A percentile compares a stretch with the other conserved stretches of the same genome.
phyloP scores from a whole-genome alignment of 345 rosid species.

The Psidium friedrichsthalianum region DNA sequence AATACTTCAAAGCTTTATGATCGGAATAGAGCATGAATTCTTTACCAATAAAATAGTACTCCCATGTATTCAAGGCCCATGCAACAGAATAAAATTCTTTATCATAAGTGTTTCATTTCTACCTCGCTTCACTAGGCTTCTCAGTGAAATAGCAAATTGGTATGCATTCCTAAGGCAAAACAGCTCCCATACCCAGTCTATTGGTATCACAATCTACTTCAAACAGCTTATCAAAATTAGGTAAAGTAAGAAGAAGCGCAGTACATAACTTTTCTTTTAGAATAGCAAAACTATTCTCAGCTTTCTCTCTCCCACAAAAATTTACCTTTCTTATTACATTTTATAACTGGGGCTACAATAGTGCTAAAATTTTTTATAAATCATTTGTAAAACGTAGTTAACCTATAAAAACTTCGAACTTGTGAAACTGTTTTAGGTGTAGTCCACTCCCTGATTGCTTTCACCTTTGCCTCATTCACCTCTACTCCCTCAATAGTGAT shows the following conservation, averaged over 20 bases:
- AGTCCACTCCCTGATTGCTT: neutral
- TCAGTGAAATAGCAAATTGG: neutral
- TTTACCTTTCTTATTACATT: neutral
- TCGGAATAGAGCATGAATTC: too few species aligned
- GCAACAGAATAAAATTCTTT: neutral
- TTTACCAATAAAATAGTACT: neutral
- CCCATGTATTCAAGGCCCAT: neutral
- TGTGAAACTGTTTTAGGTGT: neutral
- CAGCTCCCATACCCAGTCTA: neutral
- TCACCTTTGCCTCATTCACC: neutral
- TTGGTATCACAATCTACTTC: neutral
- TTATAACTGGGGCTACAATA: neutral
- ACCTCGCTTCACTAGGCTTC: neutral
- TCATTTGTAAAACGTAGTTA: neutral
- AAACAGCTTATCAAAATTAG: neutral
- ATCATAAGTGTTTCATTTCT: neutral
- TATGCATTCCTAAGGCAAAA: neutral
- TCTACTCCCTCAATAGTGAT: too few species aligned
- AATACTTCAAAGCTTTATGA: too few species aligned
- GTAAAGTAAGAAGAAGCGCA: too few species aligned
- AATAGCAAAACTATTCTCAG: neutral
- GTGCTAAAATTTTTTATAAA: neutral
- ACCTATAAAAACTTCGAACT: neutral
- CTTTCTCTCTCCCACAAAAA: neutral
- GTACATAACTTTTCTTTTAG: neutral